A percentile compares a stretch with the other conserved stretches of the same genome.
These are phyloP conservation scores for Clitopilus hobsonii DNA, from an alignment of 768 basidiomycete genomes.

Conservation along the genomic window DNA sequence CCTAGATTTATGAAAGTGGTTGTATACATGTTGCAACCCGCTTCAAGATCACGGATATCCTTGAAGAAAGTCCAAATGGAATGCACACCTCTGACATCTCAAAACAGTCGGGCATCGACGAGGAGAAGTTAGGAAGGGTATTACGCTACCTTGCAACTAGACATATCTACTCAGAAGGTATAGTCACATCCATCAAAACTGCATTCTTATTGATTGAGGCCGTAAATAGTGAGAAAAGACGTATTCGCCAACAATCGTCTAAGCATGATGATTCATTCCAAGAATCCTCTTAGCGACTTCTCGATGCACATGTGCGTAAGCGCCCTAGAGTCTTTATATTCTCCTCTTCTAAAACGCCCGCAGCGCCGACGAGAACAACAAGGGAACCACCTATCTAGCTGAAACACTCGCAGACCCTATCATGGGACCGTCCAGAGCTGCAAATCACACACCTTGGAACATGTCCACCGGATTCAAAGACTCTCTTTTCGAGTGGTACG, in stretches of 20 bases:
- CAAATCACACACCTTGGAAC: no score
- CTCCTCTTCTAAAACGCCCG: no score
- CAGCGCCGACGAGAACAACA: no score
- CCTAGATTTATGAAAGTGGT: conserved; percentile 23
- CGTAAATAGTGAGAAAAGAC: conserved; percentile 24
- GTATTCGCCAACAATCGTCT: conserved; percentile 40
- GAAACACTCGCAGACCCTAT: no score
- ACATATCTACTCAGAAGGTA: conserved; percentile 33
- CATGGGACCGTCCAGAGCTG: no score
- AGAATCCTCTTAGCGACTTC: conserved; percentile 25
- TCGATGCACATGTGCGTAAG: no score
- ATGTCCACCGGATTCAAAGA: no score
- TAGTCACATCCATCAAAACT: no score
- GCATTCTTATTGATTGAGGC: no score
- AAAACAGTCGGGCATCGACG: conserved; percentile 23
- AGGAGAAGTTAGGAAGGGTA: conserved; percentile 31
- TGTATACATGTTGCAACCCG: conserved; percentile 26
- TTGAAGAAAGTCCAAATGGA: conserved; percentile 28
- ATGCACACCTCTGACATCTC: conserved; percentile 28
- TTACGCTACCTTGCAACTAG: conserved; percentile 34
- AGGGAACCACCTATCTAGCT: no score
- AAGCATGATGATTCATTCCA: conserved; percentile 26
- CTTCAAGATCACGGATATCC: conserved; percentile 32
- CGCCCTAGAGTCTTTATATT: no score
- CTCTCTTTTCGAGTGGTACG: no score